These are phyloP conservation scores for Lunularia cruciata DNA, from an alignment of 225 moss, liverwort and hornwort genomes.

Conservation along the genomic window DNA sequence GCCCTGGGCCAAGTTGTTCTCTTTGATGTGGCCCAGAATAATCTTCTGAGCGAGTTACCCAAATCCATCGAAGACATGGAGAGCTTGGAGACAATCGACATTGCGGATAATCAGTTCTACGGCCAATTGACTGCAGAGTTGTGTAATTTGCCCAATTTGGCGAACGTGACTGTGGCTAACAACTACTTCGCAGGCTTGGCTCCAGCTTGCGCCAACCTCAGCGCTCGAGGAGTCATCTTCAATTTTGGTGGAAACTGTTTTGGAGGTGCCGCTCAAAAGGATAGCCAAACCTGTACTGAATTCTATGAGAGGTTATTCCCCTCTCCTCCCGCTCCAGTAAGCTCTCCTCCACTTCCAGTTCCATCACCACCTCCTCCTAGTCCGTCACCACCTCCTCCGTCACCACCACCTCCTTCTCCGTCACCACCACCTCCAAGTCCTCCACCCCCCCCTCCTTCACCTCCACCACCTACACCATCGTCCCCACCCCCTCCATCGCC, in stretches of 20 bases:
- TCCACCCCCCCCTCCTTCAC: conserved; percentile 8
- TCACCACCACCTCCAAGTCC: conserved; percentile 7
- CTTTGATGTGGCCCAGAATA: conserved; percentile 61
- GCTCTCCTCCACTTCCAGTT: not conserved
- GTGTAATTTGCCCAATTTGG: conserved; percentile 56
- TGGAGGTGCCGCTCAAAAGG: conserved; percentile 44
- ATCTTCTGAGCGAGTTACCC: conserved; percentile 58
- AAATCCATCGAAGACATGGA: conserved; percentile 48
- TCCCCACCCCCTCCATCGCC: conserved; percentile 17
- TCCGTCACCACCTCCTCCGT: conserved; percentile 10
- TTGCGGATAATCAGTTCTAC: conserved; percentile 58
- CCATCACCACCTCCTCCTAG: not conserved
- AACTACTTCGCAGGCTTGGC: conserved; percentile 59
- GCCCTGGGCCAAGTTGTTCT: conserved; percentile 38
- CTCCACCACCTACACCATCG: conserved; percentile 2
- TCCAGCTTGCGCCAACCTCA: conserved; percentile 48
- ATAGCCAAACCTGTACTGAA: conserved; percentile 43
- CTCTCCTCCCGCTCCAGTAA: conserved; percentile 10
- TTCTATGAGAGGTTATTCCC: conserved; percentile 37
- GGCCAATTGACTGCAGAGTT: conserved; percentile 52
- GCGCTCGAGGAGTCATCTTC: conserved; percentile 44
- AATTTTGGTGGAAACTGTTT: conserved; percentile 65
- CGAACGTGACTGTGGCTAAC: conserved; percentile 48
- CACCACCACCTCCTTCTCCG: conserved; percentile 8
- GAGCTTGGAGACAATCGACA: conserved; percentile 46